Conservation (phyloP, 164 flowering plant species). For the Umbilicus rupestris region DNA sequence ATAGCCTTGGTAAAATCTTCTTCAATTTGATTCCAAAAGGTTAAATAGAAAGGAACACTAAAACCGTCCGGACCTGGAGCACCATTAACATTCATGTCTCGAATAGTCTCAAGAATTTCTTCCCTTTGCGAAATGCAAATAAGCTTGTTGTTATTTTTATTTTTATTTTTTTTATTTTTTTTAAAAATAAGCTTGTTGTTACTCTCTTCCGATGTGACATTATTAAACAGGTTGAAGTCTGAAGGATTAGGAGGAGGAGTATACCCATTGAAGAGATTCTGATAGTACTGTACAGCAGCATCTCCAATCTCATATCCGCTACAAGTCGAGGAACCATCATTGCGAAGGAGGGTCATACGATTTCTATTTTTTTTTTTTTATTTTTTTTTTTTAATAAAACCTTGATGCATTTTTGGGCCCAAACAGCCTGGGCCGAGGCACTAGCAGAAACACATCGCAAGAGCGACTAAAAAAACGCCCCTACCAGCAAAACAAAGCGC, state of each 20-base stretch:
- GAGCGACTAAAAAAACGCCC: no score
- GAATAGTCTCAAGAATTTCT: not conserved
- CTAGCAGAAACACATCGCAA: no score
- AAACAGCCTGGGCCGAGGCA: no score
- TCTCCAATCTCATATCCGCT: not conserved
- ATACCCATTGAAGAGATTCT: not conserved
- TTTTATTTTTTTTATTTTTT: no score
- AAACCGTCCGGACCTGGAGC: slow-evolving; percentile 5
- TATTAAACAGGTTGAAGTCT: not conserved
- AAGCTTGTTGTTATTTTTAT: no score
- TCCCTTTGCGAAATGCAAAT: not conserved
- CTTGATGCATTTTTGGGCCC: no score
- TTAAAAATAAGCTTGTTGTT: no score
- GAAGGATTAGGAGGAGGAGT: not conserved
- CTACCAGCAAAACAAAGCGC: no score
- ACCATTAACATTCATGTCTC: no score
- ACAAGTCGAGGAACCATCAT: not conserved
- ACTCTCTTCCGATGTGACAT: not conserved
- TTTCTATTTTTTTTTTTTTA: no score
- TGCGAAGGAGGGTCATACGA: not conserved
- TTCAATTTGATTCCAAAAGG: not conserved
- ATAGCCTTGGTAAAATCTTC: not conserved
- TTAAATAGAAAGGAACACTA: not conserved
- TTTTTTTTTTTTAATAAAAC: no score
- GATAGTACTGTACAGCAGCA: not conserved